phyloP scores from a whole-genome alignment of 2,329 filamentous ascomycete genomes.

The Botrytis tulipae region DNA sequence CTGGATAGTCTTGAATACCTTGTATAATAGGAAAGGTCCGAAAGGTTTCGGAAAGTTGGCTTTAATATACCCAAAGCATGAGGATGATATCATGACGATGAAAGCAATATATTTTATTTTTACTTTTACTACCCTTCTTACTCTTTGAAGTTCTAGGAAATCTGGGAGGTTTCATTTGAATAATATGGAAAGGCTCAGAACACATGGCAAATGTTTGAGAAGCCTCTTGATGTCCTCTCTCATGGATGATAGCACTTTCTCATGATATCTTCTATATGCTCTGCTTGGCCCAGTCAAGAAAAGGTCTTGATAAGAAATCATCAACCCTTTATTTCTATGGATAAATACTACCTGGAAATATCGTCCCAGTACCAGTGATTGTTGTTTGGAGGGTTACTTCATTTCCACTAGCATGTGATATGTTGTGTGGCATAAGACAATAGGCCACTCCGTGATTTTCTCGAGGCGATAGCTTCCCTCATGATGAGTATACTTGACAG shows the following conservation, averaged over 20 bases:
- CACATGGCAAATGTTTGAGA: background rate
- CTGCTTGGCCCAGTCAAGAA: background rate
- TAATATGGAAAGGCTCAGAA: background rate
- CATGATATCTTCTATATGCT: background rate
- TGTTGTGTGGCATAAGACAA: no score
- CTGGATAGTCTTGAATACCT: slow-evolving; percentile 14
- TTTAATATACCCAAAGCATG: slow-evolving; percentile 12
- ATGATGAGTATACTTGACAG: no score
- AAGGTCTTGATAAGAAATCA: background rate
- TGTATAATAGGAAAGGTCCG: slow-evolving; percentile 15
- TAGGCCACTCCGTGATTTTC: no score
- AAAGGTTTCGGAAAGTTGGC: background rate
- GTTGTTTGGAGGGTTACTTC: no score
- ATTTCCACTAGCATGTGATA: no score
- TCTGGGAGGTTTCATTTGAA: background rate
- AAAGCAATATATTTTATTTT: slow-evolving; percentile 5
- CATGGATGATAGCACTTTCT: background rate
- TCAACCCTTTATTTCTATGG: background rate
- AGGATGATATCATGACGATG: slow-evolving; percentile 7
- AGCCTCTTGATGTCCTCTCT: background rate
- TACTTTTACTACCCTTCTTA: background rate
- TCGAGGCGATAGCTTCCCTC: no score
- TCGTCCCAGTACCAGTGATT: no score
- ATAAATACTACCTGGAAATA: background rate
- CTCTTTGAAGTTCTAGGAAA: background rate